Conservation (phyloP, 352 stramenopile genomes). For the Peronosclerospora sorghi region DNA sequence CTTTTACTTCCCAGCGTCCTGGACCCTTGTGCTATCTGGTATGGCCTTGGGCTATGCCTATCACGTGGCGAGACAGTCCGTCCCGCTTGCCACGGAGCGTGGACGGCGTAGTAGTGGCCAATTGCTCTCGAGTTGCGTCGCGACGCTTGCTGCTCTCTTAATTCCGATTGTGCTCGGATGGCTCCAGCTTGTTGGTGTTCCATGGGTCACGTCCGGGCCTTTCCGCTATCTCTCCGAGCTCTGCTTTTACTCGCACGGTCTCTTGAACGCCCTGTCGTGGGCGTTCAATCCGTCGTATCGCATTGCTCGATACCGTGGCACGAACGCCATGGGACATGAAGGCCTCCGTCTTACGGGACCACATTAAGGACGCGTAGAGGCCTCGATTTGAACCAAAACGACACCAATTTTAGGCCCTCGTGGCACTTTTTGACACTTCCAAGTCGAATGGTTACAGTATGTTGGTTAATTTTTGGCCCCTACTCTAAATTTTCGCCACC, state of each 20-base stretch:
- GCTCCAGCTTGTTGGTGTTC: slow-evolving; percentile 23
- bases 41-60: slow-evolving; percentile 23
- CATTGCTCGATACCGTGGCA: slow-evolving; percentile 24
- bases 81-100: slow-evolving; percentile 22
- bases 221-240: slow-evolving; percentile 47
- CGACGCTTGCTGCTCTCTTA: slow-evolving; percentile 27
- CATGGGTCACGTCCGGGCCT: slow-evolving; percentile 25
- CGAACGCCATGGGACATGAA: slow-evolving; percentile 12
- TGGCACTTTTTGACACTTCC: too few relatives aligned
- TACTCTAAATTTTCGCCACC: too few relatives aligned
- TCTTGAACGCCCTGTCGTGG: slow-evolving; percentile 47
- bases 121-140: slow-evolving; percentile 36
- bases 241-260: slow-evolving; percentile 53
- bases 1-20: slow-evolving; percentile 43
- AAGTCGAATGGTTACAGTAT: too few relatives aligned
- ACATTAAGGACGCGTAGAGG: too few relatives aligned
- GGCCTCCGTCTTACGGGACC: slow-evolving; percentile 20
- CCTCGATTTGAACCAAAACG: too few relatives aligned
- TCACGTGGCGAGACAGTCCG: slow-evolving; percentile 4
- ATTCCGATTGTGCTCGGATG: slow-evolving; percentile 37
- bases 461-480: too few relatives aligned
- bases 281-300: slow-evolving; percentile 47
- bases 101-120: slow-evolving; percentile 33
- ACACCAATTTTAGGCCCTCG: too few relatives aligned
- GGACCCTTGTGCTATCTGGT: slow-evolving; percentile 26